Evolutionary conservation across 345 rosid species (phyloP).

Genomic region (Salix dunnii): DNA sequence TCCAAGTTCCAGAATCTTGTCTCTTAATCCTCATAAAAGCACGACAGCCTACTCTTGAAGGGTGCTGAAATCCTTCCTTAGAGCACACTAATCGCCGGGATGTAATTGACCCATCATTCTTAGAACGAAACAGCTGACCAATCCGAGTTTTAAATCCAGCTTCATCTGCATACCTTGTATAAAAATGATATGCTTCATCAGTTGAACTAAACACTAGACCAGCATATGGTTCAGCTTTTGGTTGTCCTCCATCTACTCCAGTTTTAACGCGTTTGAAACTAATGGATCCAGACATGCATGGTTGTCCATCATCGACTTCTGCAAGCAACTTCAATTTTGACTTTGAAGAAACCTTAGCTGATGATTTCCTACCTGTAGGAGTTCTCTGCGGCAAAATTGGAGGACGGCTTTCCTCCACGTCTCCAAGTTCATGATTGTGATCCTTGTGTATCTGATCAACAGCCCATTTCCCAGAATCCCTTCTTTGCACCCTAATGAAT

Average conservation of each 20-base stretch:
- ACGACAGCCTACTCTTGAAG: slow-evolving; percentile 87
- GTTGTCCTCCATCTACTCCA: slow-evolving; percentile 40
- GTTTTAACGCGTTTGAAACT: slow-evolving; percentile 56
- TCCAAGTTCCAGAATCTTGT: slow-evolving; percentile 76
- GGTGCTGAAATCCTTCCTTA: slow-evolving; percentile 94
- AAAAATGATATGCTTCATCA: slow-evolving; percentile 73
- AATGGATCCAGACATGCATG: slow-evolving; percentile 44
- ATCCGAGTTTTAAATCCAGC: slow-evolving; percentile 77
- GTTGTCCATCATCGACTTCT: slow-evolving; percentile 37
- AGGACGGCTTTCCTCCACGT: slow-evolving; percentile 29
- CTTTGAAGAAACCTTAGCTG: slow-evolving; percentile 36
- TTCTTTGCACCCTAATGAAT: slow-evolving; percentile 70
- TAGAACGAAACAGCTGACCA: slow-evolving; percentile 89
- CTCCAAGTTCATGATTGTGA: slow-evolving; percentile 82
- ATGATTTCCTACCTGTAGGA: slow-evolving; percentile 38
- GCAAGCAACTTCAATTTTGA: slow-evolving; percentile 51
- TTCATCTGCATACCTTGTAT: slow-evolving; percentile 60
- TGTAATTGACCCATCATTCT: slow-evolving; percentile 72
- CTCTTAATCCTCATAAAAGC: slow-evolving; percentile 92
- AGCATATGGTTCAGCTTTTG: slow-evolving; percentile 47
- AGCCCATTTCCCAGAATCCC: slow-evolving; percentile 85
- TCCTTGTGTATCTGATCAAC: slow-evolving; percentile 77
- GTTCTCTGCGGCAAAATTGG: slow-evolving; percentile 33
- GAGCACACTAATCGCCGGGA: slow-evolving; percentile 91
- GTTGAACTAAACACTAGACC: slow-evolving; percentile 77